Evolutionary conservation across 2,329 filamentous ascomycete genomes (phyloP).

Genomic region (Epichloe coenophiala): DNA sequence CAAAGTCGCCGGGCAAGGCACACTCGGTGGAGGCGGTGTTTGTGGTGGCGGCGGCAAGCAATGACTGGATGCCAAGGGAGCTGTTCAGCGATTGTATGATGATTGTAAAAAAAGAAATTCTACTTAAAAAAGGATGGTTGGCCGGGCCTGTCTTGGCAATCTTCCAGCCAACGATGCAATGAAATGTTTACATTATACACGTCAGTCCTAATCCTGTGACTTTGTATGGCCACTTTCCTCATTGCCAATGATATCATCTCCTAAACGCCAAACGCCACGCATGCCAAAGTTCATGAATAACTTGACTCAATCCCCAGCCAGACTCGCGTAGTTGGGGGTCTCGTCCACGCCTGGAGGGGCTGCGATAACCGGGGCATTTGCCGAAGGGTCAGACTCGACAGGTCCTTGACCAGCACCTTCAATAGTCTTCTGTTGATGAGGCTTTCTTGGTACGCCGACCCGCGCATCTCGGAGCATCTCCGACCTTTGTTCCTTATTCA

Average conservation of each 20-base stretch:
- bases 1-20: constrained; percentile 41
- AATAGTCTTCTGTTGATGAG: constrained; percentile 15
- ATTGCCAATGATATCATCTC: neutral
- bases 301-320: constrained; percentile 57
- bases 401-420: constrained; percentile 25
- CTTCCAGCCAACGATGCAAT: constrained; percentile 2
- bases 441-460: constrained; percentile 20
- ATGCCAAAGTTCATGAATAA: constrained; percentile 6
- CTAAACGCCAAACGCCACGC: constrained; percentile 18
- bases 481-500: constrained; percentile 75
- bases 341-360: constrained; percentile 69
- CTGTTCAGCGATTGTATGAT: constrained; percentile 7
- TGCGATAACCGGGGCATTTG: constrained; percentile 37
- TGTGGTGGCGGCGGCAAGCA: constrained; percentile 8
- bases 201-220: constrained; percentile 2
- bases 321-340: constrained; percentile 64
- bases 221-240: neutral
- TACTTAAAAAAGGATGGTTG: neutral
- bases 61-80: neutral
- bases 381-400: constrained; percentile 16
- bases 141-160: neutral
- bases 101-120: constrained; percentile 8
- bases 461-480: constrained; percentile 65
- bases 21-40: constrained; percentile 19
- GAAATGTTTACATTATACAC: neutral